Evolutionary conservation across 192 early-diverging fungal species (phyloP).

Genomic region (Spinellus fusiger): DNA sequence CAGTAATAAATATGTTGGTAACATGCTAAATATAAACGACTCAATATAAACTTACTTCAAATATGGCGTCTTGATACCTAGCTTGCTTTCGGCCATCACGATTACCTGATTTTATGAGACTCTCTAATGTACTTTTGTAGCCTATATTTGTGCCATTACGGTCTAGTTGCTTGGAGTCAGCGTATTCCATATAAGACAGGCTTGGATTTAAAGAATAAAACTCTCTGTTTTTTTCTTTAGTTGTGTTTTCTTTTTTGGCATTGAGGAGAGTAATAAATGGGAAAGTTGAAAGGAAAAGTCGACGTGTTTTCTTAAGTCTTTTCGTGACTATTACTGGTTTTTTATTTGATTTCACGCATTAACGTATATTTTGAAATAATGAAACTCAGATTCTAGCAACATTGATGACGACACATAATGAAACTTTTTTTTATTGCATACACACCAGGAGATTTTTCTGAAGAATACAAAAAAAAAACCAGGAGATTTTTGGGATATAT

Average conservation of each 20-base stretch:
- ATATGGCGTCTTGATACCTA: conserved; percentile 8
- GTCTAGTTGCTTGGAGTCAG: conserved; percentile 7
- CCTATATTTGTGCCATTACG: conserved; percentile 8
- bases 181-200: conserved; percentile 7
- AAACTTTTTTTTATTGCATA: no score
- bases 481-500: no score
- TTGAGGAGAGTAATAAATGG: conserved; percentile 4
- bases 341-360: background rate
- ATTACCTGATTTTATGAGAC: conserved; percentile 9
- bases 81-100: conserved; percentile 12
- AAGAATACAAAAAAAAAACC: no score
- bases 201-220: conserved; percentile 10
- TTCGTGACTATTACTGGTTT: background rate
- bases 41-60: conserved; percentile 15
- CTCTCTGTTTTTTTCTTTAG: conserved; percentile 2
- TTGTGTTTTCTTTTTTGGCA: conserved; percentile 1
- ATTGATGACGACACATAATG: no score
- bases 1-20: conserved; percentile 15
- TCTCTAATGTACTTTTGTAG: conserved; percentile 9
- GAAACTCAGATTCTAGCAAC: no score
- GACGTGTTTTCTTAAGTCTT: conserved; percentile 6
- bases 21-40: conserved; percentile 12
- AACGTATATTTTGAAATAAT: no score
- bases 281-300: background rate
- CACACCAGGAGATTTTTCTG: no score